Evolutionary conservation across 2,329 filamentous ascomycete species (phyloP).

Genomic region (Nigrospora osmanthi): DNA sequence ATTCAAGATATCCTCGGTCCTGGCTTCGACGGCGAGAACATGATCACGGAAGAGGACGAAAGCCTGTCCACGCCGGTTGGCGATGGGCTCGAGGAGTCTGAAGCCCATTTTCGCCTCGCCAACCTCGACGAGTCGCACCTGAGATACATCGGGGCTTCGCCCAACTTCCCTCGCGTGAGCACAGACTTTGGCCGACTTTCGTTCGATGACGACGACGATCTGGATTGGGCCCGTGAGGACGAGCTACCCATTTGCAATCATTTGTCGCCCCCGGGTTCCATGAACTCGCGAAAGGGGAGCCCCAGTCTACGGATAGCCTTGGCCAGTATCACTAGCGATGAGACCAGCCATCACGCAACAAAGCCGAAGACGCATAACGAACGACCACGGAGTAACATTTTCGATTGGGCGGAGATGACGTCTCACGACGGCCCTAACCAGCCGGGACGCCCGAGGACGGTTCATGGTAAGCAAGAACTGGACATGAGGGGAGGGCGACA

Average conservation of each 20-base stretch:
- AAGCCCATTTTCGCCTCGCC: conserved; percentile 14
- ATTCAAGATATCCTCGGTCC: conserved; percentile 51
- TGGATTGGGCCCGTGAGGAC: conserved; percentile 55
- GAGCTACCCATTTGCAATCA: conserved; percentile 45
- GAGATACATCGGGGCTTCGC: conserved; percentile 13
- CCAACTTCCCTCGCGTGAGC: conserved; percentile 23
- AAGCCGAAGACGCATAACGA: conserved; percentile 29
- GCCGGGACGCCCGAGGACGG: conserved; percentile 61
- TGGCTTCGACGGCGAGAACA: conserved; percentile 45
- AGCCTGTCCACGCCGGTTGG: conserved; percentile 42
- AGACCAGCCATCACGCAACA: conserved; percentile 21
- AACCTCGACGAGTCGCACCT: conserved; percentile 11
- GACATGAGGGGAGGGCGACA: conserved; percentile 64
- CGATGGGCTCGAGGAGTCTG: conserved; percentile 20
- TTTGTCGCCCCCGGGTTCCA: conserved; percentile 50
- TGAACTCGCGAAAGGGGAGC: conserved; percentile 45
- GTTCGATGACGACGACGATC: conserved; percentile 54
- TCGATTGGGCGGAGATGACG: conserved; percentile 69
- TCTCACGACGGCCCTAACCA: conserved; percentile 52
- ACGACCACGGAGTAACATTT: conserved; percentile 59
- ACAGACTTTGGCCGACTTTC: conserved; percentile 43
- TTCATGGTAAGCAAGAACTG: conserved; percentile 67
- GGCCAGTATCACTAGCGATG: conserved; percentile 41
- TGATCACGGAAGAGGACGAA: conserved; percentile 58
- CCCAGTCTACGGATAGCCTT: conserved; percentile 47